A percentile compares a stretch with the other conserved stretches of the same genome.
These are phyloP conservation scores for Psophocarpus tetragonolobus DNA, from an alignment of 306 rosid species.

Conservation along the genomic window DNA sequence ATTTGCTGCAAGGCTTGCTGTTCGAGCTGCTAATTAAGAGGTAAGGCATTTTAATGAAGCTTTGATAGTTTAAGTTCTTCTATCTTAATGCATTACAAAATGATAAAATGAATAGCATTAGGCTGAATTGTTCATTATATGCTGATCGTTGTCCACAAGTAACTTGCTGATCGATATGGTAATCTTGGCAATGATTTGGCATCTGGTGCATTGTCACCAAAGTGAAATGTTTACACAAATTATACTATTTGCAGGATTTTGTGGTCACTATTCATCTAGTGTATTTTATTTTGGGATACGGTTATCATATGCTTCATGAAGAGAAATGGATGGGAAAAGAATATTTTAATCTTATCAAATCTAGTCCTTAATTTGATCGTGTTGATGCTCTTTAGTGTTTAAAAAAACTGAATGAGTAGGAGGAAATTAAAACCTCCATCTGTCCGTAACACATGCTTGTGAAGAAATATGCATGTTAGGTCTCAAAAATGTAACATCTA, in stretches of 20 bases:
- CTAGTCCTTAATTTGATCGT: background rate
- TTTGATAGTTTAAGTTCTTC: background rate
- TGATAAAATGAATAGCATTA: background rate
- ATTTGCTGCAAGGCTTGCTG: constrained; percentile 84
- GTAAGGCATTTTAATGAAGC: constrained; percentile 35
- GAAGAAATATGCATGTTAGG: background rate
- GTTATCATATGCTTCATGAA: background rate
- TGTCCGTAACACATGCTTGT: background rate
- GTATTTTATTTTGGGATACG: background rate
- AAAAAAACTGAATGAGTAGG: background rate
- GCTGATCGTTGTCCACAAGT: background rate
- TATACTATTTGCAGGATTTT: constrained; percentile 5
- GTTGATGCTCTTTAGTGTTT: background rate
- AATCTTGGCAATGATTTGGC: background rate
- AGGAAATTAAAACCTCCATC: background rate
- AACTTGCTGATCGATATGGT: background rate
- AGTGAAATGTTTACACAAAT: background rate
- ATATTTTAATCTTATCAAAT: background rate
- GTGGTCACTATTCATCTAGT: background rate
- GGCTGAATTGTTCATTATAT: constrained; percentile 12
- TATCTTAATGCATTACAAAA: constrained; percentile 13
- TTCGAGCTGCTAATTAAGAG: constrained; percentile 83
- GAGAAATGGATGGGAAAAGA: background rate
- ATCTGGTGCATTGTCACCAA: background rate
- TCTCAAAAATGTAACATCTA: background rate